Evolutionary conservation across 2,329 filamentous ascomycete genomes (phyloP).

Genomic region (Polytolypa hystricis): DNA sequence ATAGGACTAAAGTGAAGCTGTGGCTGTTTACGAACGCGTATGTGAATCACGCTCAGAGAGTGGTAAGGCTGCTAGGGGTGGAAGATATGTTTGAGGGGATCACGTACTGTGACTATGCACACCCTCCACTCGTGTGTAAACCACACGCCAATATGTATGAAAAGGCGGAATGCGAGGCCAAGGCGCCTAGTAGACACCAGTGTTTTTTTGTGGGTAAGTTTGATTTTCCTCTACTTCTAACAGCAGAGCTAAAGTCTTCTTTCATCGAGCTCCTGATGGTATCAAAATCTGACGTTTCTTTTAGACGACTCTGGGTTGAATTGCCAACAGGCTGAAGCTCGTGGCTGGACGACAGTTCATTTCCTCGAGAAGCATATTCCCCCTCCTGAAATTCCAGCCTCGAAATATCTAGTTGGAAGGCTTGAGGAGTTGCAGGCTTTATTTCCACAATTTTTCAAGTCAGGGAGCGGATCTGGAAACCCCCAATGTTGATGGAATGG

Average conservation of each 20-base stretch:
- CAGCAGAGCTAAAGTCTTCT: no score
- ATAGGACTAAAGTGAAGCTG: conserved; percentile 68
- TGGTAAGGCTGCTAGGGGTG: conserved; percentile 67
- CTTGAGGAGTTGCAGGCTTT: conserved; percentile 62
- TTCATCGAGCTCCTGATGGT: no score
- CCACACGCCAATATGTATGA: conserved; percentile 71
- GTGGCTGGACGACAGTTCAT: conserved; percentile 81
- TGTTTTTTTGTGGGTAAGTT: conserved; percentile 87
- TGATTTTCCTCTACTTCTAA: neutral
- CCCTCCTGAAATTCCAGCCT: conserved; percentile 52
- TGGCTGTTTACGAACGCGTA: conserved; percentile 99
- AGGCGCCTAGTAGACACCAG: conserved; percentile 52
- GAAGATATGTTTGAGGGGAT: conserved; percentile 90
- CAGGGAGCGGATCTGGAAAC: no score
- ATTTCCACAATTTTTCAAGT: conserved; percentile 81
- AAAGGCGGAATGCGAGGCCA: conserved; percentile 81
- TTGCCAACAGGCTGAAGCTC: conserved; percentile 60
- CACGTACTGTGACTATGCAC: conserved; percentile 83
- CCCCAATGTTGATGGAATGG: neutral
- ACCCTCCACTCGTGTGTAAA: conserved; percentile 70
- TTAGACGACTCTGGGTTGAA: conserved; percentile 84
- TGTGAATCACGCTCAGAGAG: conserved; percentile 70
- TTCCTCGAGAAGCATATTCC: conserved; percentile 66
- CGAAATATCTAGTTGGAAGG: conserved; percentile 62
- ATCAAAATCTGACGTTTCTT: no score